These are phyloP conservation scores for Phaeosphaeriaceae sp. DNA, from an alignment of 2,329 filamentous ascomycete genomes.

Conservation along the genomic window DNA sequence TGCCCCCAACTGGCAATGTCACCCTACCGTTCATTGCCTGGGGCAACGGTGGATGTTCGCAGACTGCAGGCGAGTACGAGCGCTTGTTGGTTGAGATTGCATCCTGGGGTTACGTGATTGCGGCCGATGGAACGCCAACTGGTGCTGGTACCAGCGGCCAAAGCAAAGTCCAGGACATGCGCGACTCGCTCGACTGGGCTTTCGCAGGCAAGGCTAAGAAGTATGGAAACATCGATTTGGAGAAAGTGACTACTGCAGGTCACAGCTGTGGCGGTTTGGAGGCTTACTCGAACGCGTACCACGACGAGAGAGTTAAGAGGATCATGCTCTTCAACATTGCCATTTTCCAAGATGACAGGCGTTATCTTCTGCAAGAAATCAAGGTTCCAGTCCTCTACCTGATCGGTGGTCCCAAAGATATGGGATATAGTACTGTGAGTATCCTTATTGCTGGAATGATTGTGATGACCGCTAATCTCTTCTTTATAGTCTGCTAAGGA, in stretches of 20 bases:
- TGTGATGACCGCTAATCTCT: background rate
- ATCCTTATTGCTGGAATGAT: background rate
- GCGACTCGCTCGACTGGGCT: slow-evolving; percentile 26
- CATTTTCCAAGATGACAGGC: slow-evolving; percentile 24
- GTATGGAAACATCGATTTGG: slow-evolving; percentile 27
- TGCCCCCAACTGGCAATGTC: slow-evolving; percentile 17
- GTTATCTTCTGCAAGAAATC: slow-evolving; percentile 26
- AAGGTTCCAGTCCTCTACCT: slow-evolving; percentile 26
- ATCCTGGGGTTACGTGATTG: slow-evolving; percentile 26
- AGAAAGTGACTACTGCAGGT: slow-evolving; percentile 24
- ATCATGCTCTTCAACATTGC: slow-evolving; percentile 30
- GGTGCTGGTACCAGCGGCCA: slow-evolving; percentile 9
- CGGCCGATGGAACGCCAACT: slow-evolving; percentile 23
- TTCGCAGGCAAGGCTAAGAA: slow-evolving; percentile 23
- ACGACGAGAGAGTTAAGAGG: slow-evolving; percentile 24
- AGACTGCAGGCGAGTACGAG: slow-evolving; percentile 20
- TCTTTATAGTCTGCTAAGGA: slow-evolving; percentile 20
- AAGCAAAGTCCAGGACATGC: slow-evolving; percentile 30
- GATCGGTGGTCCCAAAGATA: slow-evolving; percentile 26
- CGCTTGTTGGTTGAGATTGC: slow-evolving; percentile 28
- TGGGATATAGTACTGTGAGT: slow-evolving; percentile 24
- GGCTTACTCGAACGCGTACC: slow-evolving; percentile 24
- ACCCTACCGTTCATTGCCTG: slow-evolving; percentile 28
- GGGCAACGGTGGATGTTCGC: slow-evolving; percentile 25
- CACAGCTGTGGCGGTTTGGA: slow-evolving; percentile 27